phyloP scores from a whole-genome alignment of 108 stramenopile species.

The Asterionellopsis glacialis region DNA sequence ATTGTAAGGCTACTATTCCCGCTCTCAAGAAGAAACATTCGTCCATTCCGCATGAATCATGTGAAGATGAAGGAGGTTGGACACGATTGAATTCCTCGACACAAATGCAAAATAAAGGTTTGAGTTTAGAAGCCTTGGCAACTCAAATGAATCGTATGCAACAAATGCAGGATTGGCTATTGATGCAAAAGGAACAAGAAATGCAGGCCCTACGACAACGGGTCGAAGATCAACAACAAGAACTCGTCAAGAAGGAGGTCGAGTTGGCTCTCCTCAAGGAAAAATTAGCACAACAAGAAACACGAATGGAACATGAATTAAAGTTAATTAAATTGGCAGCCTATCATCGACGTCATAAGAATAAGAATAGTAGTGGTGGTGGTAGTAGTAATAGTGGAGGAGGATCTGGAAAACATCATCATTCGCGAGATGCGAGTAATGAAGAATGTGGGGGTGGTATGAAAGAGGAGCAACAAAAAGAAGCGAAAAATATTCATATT shows the following conservation, averaged over 20 bases:
- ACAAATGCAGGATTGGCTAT: slow-evolving; percentile 33
- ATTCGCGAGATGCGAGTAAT: background rate
- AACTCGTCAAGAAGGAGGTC: slow-evolving; percentile 10
- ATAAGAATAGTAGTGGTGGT: no score
- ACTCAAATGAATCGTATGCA: slow-evolving; percentile 27
- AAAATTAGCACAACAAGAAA: slow-evolving; percentile 18
- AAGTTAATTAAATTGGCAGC: slow-evolving; percentile 19
- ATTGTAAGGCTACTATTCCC: background rate
- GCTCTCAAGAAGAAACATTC: background rate
- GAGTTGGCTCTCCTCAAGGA: slow-evolving; percentile 23
- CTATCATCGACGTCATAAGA: background rate
- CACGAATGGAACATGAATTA: slow-evolving; percentile 24
- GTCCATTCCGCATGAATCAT: background rate
- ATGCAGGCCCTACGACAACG: slow-evolving; percentile 6
- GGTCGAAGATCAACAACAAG: slow-evolving; percentile 4
- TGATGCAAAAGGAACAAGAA: slow-evolving; percentile 27
- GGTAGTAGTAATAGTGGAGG: no score
- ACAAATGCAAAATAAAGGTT: background rate
- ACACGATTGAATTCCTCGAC: background rate
- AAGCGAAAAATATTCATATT: slow-evolving; percentile 11
- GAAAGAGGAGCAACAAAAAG: no score
- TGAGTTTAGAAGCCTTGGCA: slow-evolving; percentile 14
- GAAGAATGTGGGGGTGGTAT: background rate
- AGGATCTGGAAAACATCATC: no score
- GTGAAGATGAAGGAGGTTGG: background rate